These are phyloP conservation scores for Nicotiana sylvestris DNA, from an alignment of 257 asterid genomes.

Conservation along the genomic window DNA sequence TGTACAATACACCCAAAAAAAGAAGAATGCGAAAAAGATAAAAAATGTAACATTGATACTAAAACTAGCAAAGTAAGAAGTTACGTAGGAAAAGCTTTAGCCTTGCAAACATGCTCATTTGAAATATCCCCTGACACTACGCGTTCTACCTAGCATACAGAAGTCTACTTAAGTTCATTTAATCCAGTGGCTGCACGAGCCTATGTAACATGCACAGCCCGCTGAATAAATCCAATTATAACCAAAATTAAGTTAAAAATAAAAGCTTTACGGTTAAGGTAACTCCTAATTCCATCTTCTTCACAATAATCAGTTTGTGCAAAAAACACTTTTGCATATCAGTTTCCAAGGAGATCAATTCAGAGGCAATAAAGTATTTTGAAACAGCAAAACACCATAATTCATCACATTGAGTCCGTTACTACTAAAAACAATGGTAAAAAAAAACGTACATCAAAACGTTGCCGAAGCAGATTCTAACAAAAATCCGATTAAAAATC, in stretches of 20 bases:
- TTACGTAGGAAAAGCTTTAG: neutral
- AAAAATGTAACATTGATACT: neutral
- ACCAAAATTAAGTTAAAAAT: neutral
- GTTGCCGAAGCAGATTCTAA: neutral
- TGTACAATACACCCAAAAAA: neutral
- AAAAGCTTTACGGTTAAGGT: neutral
- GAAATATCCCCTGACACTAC: neutral
- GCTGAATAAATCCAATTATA: neutral
- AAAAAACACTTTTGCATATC: neutral
- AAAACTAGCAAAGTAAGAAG: neutral
- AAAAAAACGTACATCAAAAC: neutral
- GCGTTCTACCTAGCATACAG: neutral
- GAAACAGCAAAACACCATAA: neutral
- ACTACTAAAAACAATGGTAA: neutral
- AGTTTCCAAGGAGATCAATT: neutral
- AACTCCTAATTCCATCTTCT: neutral
- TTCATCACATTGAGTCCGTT: neutral
- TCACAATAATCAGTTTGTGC: neutral
- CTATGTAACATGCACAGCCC: neutral
- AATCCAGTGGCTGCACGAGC: neutral
- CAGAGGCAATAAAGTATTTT: neutral
- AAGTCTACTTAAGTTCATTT: neutral
- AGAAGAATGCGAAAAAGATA: neutral
- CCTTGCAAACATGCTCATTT: neutral
- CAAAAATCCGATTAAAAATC: neutral